Base-by-base conservation (phyloP, 352 stramenopile genomes). In the Globisporangium yorkense region DNA sequence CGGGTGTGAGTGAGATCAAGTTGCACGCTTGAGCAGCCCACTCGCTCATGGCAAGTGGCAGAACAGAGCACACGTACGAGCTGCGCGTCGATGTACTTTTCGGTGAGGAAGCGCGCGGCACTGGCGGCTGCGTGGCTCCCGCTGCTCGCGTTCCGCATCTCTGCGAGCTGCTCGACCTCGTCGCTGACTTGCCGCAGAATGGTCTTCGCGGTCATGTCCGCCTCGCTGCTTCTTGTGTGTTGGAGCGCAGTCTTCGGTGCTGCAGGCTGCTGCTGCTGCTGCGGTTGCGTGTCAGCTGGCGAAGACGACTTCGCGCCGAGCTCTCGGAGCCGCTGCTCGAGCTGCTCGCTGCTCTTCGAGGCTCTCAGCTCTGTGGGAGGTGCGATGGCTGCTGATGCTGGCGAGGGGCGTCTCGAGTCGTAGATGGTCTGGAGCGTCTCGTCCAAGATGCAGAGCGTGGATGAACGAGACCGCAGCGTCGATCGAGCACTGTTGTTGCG, bases 341-440 rank as follows among this genome's bases (percentile, higher is more conserved):
- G 53, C 39, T 55, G 45, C 47, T 60, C 53, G 33, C 12, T 51
- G 47, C 47, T 65, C 24, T 41, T 55, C 9, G 44, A 41, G 0
- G 33, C 51, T 5, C 41, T 18, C 12, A 59, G 13, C 12, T n/a
- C 31, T 39, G 41, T 24, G n/a, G 18, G 2, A 47, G 41, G 8
- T 5, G 41, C 12, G 41, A 24, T 13, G 5, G 4, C 6, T 9
- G 41, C 41, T 33, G 12, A 3, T 8, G 29, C 9, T 37, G 21
- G 4, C 29, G 51, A 4, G 2, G 18, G 18, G 18, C 45, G 29
- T 7, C 55, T 43, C 15, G 65, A 43, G 10, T 54, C 57, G 59
- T 88, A 77, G 57, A 88, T 78, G 29, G 62, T 75, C 51, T 74
- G 61, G 27, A 88, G 70, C 2, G 73, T 80, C 39, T 85, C 72